Evolutionary conservation across 2,329 filamentous ascomycete species (phyloP).

Genomic region (Fusarium praegraminearum): DNA sequence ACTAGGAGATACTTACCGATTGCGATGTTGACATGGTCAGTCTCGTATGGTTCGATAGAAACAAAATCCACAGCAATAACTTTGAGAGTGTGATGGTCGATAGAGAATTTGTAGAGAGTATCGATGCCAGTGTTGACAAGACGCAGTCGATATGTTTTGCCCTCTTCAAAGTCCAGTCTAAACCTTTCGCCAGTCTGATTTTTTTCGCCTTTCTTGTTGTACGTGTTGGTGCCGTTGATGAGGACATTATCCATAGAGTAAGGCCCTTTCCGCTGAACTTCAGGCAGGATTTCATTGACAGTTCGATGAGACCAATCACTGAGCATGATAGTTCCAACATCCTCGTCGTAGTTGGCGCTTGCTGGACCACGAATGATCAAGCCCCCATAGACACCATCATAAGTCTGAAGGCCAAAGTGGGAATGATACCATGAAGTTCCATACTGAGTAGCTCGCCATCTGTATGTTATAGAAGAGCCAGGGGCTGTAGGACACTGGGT

Average conservation of each 20-base stretch:
- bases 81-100: slow-evolving; percentile 67
- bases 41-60: slow-evolving; percentile 66
- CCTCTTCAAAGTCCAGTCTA: slow-evolving; percentile 55
- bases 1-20: slow-evolving; percentile 51
- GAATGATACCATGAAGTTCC: slow-evolving; percentile 72
- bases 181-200: slow-evolving; percentile 51
- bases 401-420: slow-evolving; percentile 64
- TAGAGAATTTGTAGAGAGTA: slow-evolving; percentile 61
- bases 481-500: slow-evolving; percentile 66
- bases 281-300: slow-evolving; percentile 53
- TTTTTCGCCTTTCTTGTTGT: slow-evolving; percentile 28
- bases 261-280: slow-evolving; percentile 34
- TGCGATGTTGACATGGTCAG: slow-evolving; percentile 63
- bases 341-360: slow-evolving; percentile 70
- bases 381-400: slow-evolving; percentile 69
- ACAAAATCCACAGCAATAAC: slow-evolving; percentile 70
- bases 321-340: slow-evolving; percentile 70
- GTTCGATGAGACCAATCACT: slow-evolving; percentile 68
- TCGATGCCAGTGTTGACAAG: slow-evolving; percentile 63
- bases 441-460: slow-evolving; percentile 66
- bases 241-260: slow-evolving; percentile 58
- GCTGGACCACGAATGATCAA: slow-evolving; percentile 72
- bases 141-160: slow-evolving; percentile 60
- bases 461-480: slow-evolving; percentile 67
- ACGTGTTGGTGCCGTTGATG: slow-evolving; percentile 59